A percentile compares a stretch with the other conserved stretches of the same genome.
phyloP scores from a whole-genome alignment of 2,329 filamentous ascomycete genomes.

The Sporothrix variecibatus region DNA sequence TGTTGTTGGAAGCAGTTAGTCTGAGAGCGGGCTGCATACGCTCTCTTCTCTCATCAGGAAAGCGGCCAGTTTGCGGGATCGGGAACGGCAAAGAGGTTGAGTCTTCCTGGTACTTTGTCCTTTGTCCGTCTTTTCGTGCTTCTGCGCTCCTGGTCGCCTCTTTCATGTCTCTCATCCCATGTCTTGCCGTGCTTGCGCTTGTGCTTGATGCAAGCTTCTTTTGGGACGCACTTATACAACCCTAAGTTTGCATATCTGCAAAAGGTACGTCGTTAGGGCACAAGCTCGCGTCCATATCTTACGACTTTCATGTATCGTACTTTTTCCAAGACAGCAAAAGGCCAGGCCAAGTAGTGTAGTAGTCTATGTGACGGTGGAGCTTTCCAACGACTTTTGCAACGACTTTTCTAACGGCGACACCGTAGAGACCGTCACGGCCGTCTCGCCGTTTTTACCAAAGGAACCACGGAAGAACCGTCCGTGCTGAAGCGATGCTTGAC shows the following conservation, averaged over 20 bases:
- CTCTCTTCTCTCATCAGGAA: neutral
- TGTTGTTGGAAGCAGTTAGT: neutral
- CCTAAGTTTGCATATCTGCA: neutral
- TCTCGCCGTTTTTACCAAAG: too few species aligned
- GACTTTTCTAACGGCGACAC: neutral
- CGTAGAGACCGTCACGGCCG: neutral
- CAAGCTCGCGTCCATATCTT: neutral
- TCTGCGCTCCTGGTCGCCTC: neutral
- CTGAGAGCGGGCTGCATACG: neutral
- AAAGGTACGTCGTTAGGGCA: neutral
- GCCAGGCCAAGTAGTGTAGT: neutral
- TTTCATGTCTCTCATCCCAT: neutral
- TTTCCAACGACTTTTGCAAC: too few species aligned
- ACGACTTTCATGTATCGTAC: slow-evolving; percentile 11
- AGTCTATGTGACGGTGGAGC: too few species aligned
- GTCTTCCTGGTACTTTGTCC: neutral
- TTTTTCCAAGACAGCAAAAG: neutral
- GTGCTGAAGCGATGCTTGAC: neutral
- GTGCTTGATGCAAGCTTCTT: slow-evolving; percentile 6
- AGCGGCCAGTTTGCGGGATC: neutral
- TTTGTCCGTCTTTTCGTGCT: neutral
- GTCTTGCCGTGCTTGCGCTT: neutral
- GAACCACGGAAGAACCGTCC: neutral
- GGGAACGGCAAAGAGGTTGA: slow-evolving; percentile 11
- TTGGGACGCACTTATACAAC: neutral